Base-by-base conservation (phyloP, 306 rosid genomes). In the Quercus mongolica region DNA sequence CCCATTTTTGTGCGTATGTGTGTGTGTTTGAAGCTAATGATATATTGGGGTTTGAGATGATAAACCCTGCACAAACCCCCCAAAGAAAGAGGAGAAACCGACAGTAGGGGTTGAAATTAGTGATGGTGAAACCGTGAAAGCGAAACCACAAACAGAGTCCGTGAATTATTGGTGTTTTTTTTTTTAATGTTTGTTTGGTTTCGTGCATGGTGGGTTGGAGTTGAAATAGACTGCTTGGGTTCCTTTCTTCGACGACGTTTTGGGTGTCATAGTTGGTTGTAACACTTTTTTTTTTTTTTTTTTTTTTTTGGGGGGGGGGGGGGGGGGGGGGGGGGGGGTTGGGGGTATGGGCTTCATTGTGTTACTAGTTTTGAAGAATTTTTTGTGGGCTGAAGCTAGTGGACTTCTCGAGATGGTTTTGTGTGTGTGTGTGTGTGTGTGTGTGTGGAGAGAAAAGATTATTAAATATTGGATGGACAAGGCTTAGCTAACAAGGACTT, bases 61-160 rank as follows among this genome's bases (percentile, higher is more conserved):
- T 76, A 85, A 88, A 80, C 87, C 91, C 89, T 76, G 71, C 86
- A 80, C 76, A 85, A 85, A 83, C 82, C 89, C 89, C 78, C 73
- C 46, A 38, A n/a, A 20, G 56, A 5, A 74, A 23, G 15, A 21
- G 9, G 23, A 77, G 17, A 67, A 67, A 33, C 6, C 20, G 28
- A 59, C 76, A 46, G 15, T 15, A 25, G 18, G 10, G 73, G 77
- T 49, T 18, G 80, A 67, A 75, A 75, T 30, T 68, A 76, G 13
- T 71, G 71, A 69, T 62, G 80, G 8, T 71, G 71, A 69, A 56
- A 19, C 26, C 31, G 54, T 38, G 46, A 38, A 38, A 38, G 46
- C 46, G 46, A 38, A 69, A 59, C 54, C 46, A 18, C 71, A 49
- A 49, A 12, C 54, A 25, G 15, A 41, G 35, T 10, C 70, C 35